Percentiles rank a stretch among this genome's conserved stretches.
These are phyloP conservation scores for Rhynchosporium agropyri DNA, from an alignment of 2,329 filamentous ascomycete genomes.

Conservation along the genomic window DNA sequence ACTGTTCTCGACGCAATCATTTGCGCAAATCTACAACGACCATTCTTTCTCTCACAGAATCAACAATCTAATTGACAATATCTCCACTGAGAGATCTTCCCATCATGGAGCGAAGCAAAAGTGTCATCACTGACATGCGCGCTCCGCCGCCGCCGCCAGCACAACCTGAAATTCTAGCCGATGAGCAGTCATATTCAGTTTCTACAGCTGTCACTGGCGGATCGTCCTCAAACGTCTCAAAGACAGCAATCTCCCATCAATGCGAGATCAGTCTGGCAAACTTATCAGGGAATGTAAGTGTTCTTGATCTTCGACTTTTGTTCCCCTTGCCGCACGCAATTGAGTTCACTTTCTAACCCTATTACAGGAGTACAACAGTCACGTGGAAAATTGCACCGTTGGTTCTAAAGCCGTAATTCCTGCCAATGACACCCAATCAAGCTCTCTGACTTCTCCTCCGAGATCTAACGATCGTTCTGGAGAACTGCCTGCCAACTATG, in stretches of 20 bases:
- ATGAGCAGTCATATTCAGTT: constrained; percentile 15
- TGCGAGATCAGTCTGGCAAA: constrained; percentile 21
- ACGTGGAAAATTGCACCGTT: constrained; percentile 37
- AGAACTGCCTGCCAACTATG: not conserved
- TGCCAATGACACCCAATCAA: constrained; percentile 31
- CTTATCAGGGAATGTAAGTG: constrained; percentile 9
- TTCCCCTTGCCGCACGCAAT: not conserved
- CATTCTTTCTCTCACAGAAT: constrained; percentile 21
- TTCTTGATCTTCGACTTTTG: not conserved
- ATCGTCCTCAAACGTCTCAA: constrained; percentile 19
- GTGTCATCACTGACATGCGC: constrained; percentile 12
- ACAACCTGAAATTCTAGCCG: constrained; percentile 3
- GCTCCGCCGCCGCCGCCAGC: constrained; percentile 12
- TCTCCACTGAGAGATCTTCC: constrained; percentile 3
- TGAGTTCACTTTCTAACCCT: constrained; percentile 29
- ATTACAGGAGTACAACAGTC: constrained; percentile 38
- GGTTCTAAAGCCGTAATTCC: constrained; percentile 20
- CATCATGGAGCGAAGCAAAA: constrained; percentile 20
- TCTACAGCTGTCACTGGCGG: constrained; percentile 18
- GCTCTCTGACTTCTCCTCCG: constrained; percentile 34
- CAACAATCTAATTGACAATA: constrained; percentile 14
- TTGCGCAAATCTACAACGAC: constrained; percentile 16
- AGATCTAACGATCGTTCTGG: constrained; percentile 9
- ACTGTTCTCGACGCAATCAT: constrained; percentile 25
- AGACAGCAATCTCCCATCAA: constrained; percentile 22